Base-by-base conservation (phyloP, 441 rosid genomes). In the Codiaeum variegatum region DNA sequence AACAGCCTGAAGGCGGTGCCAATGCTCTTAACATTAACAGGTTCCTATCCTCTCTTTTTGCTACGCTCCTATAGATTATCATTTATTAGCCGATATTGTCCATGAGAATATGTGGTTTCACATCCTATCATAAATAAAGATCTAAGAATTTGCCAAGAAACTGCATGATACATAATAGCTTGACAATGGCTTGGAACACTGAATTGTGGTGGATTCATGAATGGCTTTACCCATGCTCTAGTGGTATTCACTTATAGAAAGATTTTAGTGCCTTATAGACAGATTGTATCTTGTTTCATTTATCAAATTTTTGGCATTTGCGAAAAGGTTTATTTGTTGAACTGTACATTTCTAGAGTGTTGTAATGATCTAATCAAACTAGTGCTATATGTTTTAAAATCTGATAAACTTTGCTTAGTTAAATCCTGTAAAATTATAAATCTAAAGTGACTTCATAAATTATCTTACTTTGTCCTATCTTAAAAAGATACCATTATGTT, bases 1-100 rank as follows among this genome's bases (percentile, higher is more conserved):
- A 88, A 72, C 94, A 88, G 46, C 85, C 80, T 63, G 90, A 90
- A 71, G 89, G 92, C 52, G 94, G 92, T 77, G 88, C 88, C 62
- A 87, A 87, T 79, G 84, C 91, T 78, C 88, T 88, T 59, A 87
- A 88, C 58, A 72, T 83, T 61, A 82, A 83, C 84, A 86, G 92
- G 92, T 88, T 18, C 44, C n/a, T 62, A 24, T 24, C 61, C 62
- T 62, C 24, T 66, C 38, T 58, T 44, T 47, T 32, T n/a, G 7
- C 75, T 46, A 29, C 19, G 40, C 21, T 23, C 24, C 36, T 51
- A 13, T 13, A 9, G 56, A 16, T 18, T 28, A 12, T 36, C 9
- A 55, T 56, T 11, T 36, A 28, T 61, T 69, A 26, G 54, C 44
- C 55, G 28, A 24, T 18, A 51, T 38, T 59, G 36, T 29, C 44